Base-by-base conservation (phyloP, 768 basidiomycete species). In the Tricholoma terreum region DNA sequence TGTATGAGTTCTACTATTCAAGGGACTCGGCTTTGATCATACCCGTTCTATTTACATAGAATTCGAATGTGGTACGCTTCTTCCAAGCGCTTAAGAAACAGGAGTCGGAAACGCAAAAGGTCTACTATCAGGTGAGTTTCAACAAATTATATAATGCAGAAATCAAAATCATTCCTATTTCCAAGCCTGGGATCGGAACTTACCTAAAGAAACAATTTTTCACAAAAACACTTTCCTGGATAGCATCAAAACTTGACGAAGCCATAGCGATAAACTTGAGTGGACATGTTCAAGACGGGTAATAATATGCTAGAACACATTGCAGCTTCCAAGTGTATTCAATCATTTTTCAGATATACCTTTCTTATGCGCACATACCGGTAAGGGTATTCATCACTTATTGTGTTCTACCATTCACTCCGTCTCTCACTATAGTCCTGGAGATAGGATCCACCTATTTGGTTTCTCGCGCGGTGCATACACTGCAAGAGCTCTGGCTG, bases 401-500 rank as follows among this genome's bases (percentile, higher is more conserved):
- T 30, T 17, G 19, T 24, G 8, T 34, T 52, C 21, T 14, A 14
- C 2, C 48, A 17, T 27, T 48, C 21, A 33, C 40, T 21, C 42
- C 35, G 35, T 8, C 19, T 42, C 6, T 33, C 7, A 52, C 80
- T 78, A 80, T 59, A 69, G 69, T 31, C 66, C 68, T 4, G 79
- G 78, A 3, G 84, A 86, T 70, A 75, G 73, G 46, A 82, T 87
- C 54, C 85, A 76, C 62, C 78, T 86, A 22, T 65, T 60, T 45
- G 61, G 48, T 1, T 87, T 87, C 67, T 84, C 83, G 27, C 74
- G 85, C 36, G 84, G 84, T 6, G 78, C 82, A 24, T 84, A 82
- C 64, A 81, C 82, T 1, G 82, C 83, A 0, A 71, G 75, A 53
- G 56, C 60, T 31, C 27, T 65, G 15, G 52, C 65, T 75, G 84